Evolutionary conservation across 306 rosid species (phyloP), one percentile per base, ranked within the genome.

Genomic region (Prunus dulcis): DNA sequence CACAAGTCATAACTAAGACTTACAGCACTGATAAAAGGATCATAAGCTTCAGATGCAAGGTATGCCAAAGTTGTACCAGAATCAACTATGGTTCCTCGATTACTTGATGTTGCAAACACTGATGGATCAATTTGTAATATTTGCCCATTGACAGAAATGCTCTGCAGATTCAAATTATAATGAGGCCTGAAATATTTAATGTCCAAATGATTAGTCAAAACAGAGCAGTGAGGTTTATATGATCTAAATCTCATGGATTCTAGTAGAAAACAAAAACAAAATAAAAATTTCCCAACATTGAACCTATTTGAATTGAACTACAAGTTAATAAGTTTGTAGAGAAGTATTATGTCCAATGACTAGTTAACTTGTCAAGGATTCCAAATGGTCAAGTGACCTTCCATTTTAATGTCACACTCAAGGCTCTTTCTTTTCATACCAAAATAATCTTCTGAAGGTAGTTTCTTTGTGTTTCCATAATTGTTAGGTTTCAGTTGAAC

Each of bases 61-160:
- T 96, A 96, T 15, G 98, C 98, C 88, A 96, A 86, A 64, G 99
- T 96, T 69, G 99, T 96, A 80, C 99, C 99, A 17, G 99, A 92
- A 79, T 96, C 99, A 78, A 96, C 64, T 63, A 96, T 92, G 79
- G 99, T 93, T 68, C 99, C 99, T 80, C 85, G 75, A 81, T 72
- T 87, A 85, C 52, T 91, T 76, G 99, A 88, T 74, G 98, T 93
- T 75, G 91, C 77, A 74, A 96, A 96, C 71, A 92, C 93, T 7
- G 92, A 22, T 30, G 97, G 81, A 76, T 85, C 87, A 55, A 96
- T 86, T 34, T 89, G 52, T 53, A 96, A 76, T 6, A 50, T 14
- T 80, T 85, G 97, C 64, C 97, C 96, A 1, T 87, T 92, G 72
- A 96, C 97, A 77, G 97, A 81, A 78, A 96, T 96, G 89, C 99